Base-by-base conservation (phyloP, 345 rosid genomes). In the Bruguiera gymnorhiza region DNA sequence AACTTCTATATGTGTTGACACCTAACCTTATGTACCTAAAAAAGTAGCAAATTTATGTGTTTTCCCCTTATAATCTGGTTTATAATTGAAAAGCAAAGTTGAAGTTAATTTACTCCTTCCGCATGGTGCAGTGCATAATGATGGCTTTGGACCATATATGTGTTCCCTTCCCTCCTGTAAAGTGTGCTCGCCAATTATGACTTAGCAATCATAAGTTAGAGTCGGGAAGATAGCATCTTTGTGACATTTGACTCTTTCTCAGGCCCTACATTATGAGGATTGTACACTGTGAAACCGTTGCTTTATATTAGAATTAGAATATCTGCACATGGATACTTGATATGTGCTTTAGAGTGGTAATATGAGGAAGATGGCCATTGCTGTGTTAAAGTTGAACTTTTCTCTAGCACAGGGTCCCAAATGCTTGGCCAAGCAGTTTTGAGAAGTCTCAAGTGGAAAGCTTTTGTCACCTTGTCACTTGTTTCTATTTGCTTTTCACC, bases 101-200 rank as follows among this genome's bases (percentile, higher is more conserved):
- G 68, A 70, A 65, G 27, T 32, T 56, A 55, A 73, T 73, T 71
- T 51, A 30, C 29, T 26, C 56, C 65, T 62, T 68, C 58, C 76
- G 68, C 76, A 24, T 74, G 70, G 70, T 56, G 69, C 58, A 15
- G 70, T 56, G 69, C 58, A 19, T 36, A 34, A 70, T 70, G 68
- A 80, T 73, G 43, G 63, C 24, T 23, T 69, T 65, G 72, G 73
- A 66, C 73, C 73, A 30, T 55, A 31, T 46, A 29, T 4, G 46
- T 62, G 57, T 66, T 57, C 51, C 63, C 67, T 48, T 64, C 62
- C 10, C 67, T 46, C 29, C 55, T 56, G 56, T 64, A 6, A 39
- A n/a, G 48, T 43, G 69, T 32, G 5, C 50, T 43, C 3, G 19
- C 18, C 50, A 13, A 43, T 43, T 43, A 3, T 43, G 18, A 43